These are phyloP conservation scores for Neonectria hederae DNA, from an alignment of 2,329 filamentous ascomycete genomes.

Conservation along the genomic window DNA sequence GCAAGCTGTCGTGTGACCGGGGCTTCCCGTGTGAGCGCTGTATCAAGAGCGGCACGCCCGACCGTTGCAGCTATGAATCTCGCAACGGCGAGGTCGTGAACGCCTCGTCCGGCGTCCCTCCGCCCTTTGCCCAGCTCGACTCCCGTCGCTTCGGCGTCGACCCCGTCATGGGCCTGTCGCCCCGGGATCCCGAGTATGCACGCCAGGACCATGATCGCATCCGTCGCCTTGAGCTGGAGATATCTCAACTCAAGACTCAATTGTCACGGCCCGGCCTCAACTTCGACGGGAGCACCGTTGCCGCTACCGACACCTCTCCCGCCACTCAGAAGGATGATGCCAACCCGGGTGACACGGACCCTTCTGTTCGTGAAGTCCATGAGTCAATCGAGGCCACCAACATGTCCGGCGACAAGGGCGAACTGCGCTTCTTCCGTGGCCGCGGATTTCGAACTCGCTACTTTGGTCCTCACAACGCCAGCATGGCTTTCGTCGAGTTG, in stretches of 20 bases:
- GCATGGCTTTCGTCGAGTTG: conserved; percentile 67
- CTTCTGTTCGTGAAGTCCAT: conserved; percentile 49
- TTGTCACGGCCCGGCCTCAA: conserved; percentile 57
- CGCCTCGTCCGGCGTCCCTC: conserved; percentile 56
- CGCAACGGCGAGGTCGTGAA: conserved; percentile 62
- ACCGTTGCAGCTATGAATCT: conserved; percentile 68
- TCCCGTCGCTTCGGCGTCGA: conserved; percentile 50
- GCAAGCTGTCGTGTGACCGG: conserved; percentile 70
- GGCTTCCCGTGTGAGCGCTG: conserved; percentile 70
- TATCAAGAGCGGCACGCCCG: conserved; percentile 69
- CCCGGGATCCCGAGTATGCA: conserved; percentile 49
- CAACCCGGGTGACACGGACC: conserved; percentile 45
- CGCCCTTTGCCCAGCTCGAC: conserved; percentile 55
- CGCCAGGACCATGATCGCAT: conserved; percentile 66
- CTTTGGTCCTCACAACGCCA: conserved; percentile 68
- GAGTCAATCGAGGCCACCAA: conserved; percentile 53
- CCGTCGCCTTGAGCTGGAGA: conserved; percentile 66
- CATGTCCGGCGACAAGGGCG: conserved; percentile 57
- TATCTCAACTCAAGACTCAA: conserved; percentile 64
- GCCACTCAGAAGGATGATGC: conserved; percentile 56
- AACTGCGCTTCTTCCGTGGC: conserved; percentile 66
- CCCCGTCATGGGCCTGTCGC: conserved; percentile 41
- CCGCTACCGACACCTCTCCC: conserved; percentile 55
- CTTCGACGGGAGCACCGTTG: conserved; percentile 62
- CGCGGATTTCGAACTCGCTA: conserved; percentile 69